Evolutionary conservation across 306 rosid species (phyloP), one percentile per base, ranked within the genome.

Genomic region (Mimosa pudica): DNA sequence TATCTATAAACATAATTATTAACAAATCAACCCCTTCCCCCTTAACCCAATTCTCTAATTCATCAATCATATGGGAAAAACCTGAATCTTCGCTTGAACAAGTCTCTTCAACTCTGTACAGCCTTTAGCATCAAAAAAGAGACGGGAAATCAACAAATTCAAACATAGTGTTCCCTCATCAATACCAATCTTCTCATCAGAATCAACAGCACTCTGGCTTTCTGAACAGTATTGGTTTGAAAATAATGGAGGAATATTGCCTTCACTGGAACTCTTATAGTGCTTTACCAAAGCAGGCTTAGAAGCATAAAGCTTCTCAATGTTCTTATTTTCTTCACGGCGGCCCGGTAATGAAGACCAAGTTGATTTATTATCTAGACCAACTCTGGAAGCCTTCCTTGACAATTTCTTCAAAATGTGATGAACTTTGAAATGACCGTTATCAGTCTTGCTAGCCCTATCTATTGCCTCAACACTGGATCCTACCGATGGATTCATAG

Each of bases 121-220:
- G 76, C 79, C 88, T 84, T 84, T 93, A 82, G 80, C 88, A 80
- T 95, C 99, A 86, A 91, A 95, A 88, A 95, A 95, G 76, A 92
- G 86, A 49, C 99, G 89, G 16, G 97, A 90, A 73, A 95, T 84
- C 79, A 95, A 82, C 86, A 95, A 84, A 86, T 93, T 95, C 97
- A 86, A 91, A 72, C 92, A 90, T 52, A 93, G 85, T 51, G 98
- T 86, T 72, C 94, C 98, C 80, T 92, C 99, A 80, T 95, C 96
- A 75, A 84, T 81, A 57, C 88, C 81, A 79, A 80, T 78, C 86
- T 85, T 93, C 65, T 93, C 95, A 18, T 87, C 90, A 52, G 75
- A 67, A 57, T 90, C 91, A 11, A 71, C 79, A 42, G 83, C 91
- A 20, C 80, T 78, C 70, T 83, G 90, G 80, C 92, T 92, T 74